A percentile compares a stretch with the other conserved stretches of the same genome.
Conservation (phyloP, 169 alveolate genomes). For the Plasmodium blacklocki region DNA sequence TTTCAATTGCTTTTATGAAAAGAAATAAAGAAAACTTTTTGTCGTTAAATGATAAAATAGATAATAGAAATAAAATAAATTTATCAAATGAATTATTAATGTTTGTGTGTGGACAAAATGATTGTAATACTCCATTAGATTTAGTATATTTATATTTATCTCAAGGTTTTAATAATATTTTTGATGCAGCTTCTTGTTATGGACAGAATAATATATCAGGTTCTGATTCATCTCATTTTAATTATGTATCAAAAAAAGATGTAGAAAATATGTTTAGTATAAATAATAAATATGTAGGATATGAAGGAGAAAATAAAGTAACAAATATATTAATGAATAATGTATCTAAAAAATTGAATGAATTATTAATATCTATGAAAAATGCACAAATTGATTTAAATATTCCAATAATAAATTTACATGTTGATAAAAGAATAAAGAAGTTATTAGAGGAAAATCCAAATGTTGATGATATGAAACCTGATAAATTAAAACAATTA, state of each 20-base stretch:
- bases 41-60: conserved; percentile 11
- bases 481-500: conserved; percentile 31
- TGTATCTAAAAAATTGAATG: conserved; percentile 85
- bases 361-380: conserved; percentile 92
- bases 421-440: conserved; percentile 90
- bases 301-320: conserved; percentile 74
- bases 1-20: conserved; percentile 75
- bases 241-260: conserved; percentile 28
- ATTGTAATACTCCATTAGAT: conserved; percentile 75
- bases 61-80: conserved; percentile 63
- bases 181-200: conserved; percentile 75
- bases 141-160: conserved; percentile 73
- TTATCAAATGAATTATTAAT: conserved; percentile 60
- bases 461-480: conserved; percentile 67
- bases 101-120: conserved; percentile 76
- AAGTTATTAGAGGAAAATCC: conserved; percentile 87
- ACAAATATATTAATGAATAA: conserved; percentile 69
- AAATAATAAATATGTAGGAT: conserved; percentile 6
- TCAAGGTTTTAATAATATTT: conserved; percentile 74
- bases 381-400: conserved; percentile 94
- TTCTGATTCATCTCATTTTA: conserved; percentile 18
- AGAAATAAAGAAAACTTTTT: conserved; percentile 67
- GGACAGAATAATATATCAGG: neutral
- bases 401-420: conserved; percentile 92
- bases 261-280: conserved; percentile 10